Evolutionary conservation across 1,139 yeast species (phyloP).

Genomic region (Lodderomyces pseudojiufengensis): DNA sequence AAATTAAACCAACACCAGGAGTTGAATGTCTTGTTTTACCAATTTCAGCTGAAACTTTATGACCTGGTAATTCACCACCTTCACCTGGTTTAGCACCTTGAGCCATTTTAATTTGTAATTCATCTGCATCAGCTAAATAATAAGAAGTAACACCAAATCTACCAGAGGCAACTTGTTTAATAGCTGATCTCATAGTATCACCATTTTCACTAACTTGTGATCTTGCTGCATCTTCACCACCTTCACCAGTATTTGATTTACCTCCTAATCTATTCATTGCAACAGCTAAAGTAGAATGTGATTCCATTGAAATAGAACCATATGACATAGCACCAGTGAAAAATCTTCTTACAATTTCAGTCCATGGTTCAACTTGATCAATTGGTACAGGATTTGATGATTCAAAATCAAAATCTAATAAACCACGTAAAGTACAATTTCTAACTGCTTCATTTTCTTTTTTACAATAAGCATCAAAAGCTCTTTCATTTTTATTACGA

Average conservation of each 20-base stretch:
- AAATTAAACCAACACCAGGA: slow-evolving; percentile 92
- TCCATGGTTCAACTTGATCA: slow-evolving; percentile 99
- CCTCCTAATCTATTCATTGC: slow-evolving; percentile 99
- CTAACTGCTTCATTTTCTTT: slow-evolving; percentile 89
- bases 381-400: slow-evolving; percentile 73
- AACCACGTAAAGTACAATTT: slow-evolving; percentile 90
- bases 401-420: slow-evolving; percentile 83
- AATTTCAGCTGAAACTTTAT: slow-evolving; percentile 82
- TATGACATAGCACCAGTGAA: slow-evolving; percentile 99
- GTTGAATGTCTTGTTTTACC: slow-evolving; percentile 97
- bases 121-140: slow-evolving; percentile 94
- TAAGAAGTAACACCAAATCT: slow-evolving; percentile 96
- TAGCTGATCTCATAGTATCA: slow-evolving; percentile 97
- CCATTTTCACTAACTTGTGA: slow-evolving; percentile 78
- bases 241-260: slow-evolving; percentile 97
- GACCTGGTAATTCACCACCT: slow-evolving; percentile 98
- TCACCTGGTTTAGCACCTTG: slow-evolving; percentile 99
- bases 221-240: slow-evolving; percentile 97
- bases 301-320: slow-evolving; percentile 98
- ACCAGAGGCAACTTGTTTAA: slow-evolving; percentile 97
- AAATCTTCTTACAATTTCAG: slow-evolving; percentile 94
- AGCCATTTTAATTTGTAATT: slow-evolving; percentile 96
- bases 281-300: slow-evolving; percentile 94
- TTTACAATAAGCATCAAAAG: slow-evolving; percentile 86
- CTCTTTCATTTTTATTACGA: slow-evolving; percentile 88